Evolutionary conservation across 345 rosid species (phyloP).

Genomic region (Hibiscus trionum): DNA sequence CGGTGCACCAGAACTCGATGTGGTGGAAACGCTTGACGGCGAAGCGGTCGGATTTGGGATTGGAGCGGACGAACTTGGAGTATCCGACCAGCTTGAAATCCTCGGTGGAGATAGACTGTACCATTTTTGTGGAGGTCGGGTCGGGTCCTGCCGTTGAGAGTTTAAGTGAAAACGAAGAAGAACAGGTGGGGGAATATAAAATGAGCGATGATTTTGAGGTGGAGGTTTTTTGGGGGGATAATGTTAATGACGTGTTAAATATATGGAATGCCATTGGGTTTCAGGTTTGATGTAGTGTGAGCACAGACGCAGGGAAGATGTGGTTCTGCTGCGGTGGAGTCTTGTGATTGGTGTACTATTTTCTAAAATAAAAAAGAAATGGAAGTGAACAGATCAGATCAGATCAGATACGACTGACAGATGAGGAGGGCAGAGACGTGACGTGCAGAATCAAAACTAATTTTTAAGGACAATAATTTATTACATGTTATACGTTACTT

Average conservation of each 20-base stretch:
- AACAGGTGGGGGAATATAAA: neutral
- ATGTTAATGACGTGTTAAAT: neutral
- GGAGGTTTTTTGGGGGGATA: neutral
- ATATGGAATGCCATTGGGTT: neutral
- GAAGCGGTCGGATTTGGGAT: constrained; percentile 72
- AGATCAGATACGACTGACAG: no score
- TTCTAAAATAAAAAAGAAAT: no score
- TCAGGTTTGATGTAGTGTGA: neutral
- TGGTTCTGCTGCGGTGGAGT: no score
- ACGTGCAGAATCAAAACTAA: no score
- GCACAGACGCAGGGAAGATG: no score
- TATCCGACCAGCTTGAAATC: constrained; percentile 61
- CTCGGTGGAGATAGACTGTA: neutral
- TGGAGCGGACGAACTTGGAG: constrained; percentile 54
- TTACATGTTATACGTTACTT: no score
- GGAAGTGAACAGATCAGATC: no score
- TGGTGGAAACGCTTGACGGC: constrained; percentile 71
- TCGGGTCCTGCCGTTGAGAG: neutral
- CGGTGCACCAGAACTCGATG: constrained; percentile 85
- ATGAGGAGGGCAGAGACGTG: no score
- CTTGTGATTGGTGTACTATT: no score
- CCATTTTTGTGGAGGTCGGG: neutral
- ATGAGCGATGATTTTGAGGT: neutral
- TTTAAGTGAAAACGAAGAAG: neutral
- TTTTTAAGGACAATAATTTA: no score